Evolutionary conservation across 2,329 filamentous ascomycete genomes (phyloP).

Genomic region (Xylaria sp.): DNA sequence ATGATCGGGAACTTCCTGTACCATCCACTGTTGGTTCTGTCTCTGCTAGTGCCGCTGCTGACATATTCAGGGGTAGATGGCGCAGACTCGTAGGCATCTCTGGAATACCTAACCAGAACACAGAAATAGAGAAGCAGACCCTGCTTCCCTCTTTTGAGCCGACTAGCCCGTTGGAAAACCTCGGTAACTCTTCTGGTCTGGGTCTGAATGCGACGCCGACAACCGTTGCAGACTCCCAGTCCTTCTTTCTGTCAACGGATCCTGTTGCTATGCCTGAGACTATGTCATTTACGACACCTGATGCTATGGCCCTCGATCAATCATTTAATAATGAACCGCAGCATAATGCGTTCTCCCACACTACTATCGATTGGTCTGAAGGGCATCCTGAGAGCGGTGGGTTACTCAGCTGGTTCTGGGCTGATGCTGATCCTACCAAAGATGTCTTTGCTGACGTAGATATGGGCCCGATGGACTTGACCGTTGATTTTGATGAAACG

Average conservation of each 20-base stretch:
- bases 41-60: conserved; percentile 39
- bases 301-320: conserved; percentile 15
- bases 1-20: conserved; percentile 45
- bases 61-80: conserved; percentile 50
- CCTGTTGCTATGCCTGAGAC: neutral
- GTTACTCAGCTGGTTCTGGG: conserved; percentile 52
- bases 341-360: conserved; percentile 14
- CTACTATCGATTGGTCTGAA: conserved; percentile 17
- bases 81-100: conserved; percentile 44
- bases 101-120: neutral
- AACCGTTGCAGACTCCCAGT: neutral
- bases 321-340: neutral
- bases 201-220: neutral
- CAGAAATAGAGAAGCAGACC: neutral
- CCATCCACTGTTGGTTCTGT: conserved; percentile 50
- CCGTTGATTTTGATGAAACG: conserved; percentile 49
- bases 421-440: conserved; percentile 44
- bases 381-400: conserved; percentile 28
- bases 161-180: neutral
- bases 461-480: conserved; percentile 39
- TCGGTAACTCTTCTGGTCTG: neutral
- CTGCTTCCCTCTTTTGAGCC: neutral
- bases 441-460: conserved; percentile 45
- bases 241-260: neutral
- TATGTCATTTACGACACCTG: neutral